phyloP scores from a whole-genome alignment of 352 stramenopile species.

The Phytophthora sp. region DNA sequence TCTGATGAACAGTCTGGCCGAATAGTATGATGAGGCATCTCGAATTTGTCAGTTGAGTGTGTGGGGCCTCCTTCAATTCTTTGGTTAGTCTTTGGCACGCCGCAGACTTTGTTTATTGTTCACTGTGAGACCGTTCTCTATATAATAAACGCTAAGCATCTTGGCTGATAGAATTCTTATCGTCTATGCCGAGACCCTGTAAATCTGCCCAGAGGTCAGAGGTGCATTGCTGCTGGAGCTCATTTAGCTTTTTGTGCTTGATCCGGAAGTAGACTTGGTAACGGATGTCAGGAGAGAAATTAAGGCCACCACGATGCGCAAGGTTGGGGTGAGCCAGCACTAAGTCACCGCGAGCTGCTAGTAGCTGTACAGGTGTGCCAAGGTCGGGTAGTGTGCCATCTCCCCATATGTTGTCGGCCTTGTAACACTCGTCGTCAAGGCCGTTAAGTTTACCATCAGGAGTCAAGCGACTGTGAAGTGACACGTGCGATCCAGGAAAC shows the following conservation, averaged over 20 bases:
- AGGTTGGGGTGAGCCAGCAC: conserved; percentile 79
- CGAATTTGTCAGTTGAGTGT: conserved; percentile 33
- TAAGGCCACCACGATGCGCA: conserved; percentile 76
- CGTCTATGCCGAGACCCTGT: conserved; percentile 46
- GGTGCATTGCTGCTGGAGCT: conserved; percentile 32
- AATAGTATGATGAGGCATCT: conserved; percentile 58
- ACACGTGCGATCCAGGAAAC: conserved; percentile 67
- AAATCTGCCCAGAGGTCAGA: conserved; percentile 61
- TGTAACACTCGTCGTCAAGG: conserved; percentile 64
- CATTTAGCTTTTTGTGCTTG: conserved; percentile 67
- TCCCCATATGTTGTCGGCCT: conserved; percentile 77
- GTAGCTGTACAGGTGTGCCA: conserved; percentile 63
- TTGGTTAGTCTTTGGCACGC: conserved; percentile 26
- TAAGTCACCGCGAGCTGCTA: conserved; percentile 62
- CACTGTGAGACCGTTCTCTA: conserved; percentile 25
- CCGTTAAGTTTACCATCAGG: conserved; percentile 60
- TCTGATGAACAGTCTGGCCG: conserved; percentile 40
- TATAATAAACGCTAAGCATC: conserved; percentile 40
- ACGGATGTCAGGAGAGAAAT: conserved; percentile 82
- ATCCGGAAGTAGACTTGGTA: conserved; percentile 88
- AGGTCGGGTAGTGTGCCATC: conserved; percentile 74
- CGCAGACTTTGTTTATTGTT: conserved; percentile 26
- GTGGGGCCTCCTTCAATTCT: conserved; percentile 10
- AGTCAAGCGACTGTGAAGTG: conserved; percentile 57
- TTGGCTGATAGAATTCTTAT: conserved; percentile 32